These are phyloP conservation scores for Berberis vulgaris DNA, from an alignment of 164 flowering plant genomes.

Conservation along the genomic window DNA sequence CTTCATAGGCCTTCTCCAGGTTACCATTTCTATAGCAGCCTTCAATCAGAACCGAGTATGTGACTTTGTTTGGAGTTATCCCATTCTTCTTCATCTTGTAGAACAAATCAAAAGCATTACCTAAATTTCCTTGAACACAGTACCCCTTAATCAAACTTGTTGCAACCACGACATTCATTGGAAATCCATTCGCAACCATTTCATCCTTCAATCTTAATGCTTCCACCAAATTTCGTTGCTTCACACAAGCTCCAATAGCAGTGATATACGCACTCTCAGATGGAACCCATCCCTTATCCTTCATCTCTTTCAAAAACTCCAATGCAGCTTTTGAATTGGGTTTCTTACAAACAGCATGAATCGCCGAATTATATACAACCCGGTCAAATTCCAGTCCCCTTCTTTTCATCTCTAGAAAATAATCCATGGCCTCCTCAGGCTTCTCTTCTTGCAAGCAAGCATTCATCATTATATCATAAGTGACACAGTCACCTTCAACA, in stretches of 20 bases:
- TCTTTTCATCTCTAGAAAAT: slow-evolving; percentile 37
- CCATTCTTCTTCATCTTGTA: slow-evolving; percentile 36
- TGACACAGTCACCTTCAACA: slow-evolving; percentile 28
- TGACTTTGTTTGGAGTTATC: slow-evolving; percentile 42
- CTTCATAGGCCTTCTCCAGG: slow-evolving; percentile 45
- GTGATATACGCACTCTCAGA: slow-evolving; percentile 31
- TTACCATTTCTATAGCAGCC: slow-evolving; percentile 46
- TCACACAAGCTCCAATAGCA: slow-evolving; percentile 52
- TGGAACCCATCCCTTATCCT: slow-evolving; percentile 47
- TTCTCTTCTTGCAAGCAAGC: slow-evolving; percentile 48
- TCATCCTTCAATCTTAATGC: slow-evolving; percentile 62
- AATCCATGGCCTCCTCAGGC: slow-evolving; percentile 37
- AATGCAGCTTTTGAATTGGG: slow-evolving; percentile 31
- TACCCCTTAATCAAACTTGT: slow-evolving; percentile 69
- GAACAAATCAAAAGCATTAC: slow-evolving; percentile 48
- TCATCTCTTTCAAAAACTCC: slow-evolving; percentile 63
- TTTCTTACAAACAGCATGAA: slow-evolving; percentile 44
- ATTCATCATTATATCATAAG: slow-evolving; percentile 41
- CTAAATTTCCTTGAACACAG: slow-evolving; percentile 33
- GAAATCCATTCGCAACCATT: slow-evolving; percentile 42
- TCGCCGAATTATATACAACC: slow-evolving; percentile 24
- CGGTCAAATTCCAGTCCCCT: slow-evolving; percentile 39
- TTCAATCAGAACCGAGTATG: slow-evolving; percentile 53
- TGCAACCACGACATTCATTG: slow-evolving; percentile 49
- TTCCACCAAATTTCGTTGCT: slow-evolving; percentile 44